Base-by-base conservation (phyloP, 2,329 filamentous ascomycete species). In the Fusarium armeniacum region DNA sequence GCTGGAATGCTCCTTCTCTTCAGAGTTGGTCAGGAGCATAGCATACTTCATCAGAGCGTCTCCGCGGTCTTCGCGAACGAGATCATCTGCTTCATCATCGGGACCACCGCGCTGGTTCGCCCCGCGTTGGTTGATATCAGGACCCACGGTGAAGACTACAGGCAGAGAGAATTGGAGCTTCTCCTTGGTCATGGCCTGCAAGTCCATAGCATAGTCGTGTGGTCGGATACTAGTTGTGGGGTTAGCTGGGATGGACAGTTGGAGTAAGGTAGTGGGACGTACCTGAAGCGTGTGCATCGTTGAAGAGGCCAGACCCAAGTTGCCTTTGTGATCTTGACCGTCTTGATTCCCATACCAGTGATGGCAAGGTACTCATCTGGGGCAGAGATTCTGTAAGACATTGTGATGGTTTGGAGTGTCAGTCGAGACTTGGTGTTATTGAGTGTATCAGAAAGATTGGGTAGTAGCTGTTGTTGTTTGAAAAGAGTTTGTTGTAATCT, bases 131-230 rank as follows among this genome's bases (percentile, higher is more conserved):
- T 91, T 89, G 67, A 95, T 89, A 67, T 93, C 89, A 0, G 93
- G 93, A 16, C 93, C 93, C 63, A 96, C 91, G 38, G 93, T 96
- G 81, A 96, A 96, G 67, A 96, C 92, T 13, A 93, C 92, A 4
- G 93, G 93, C 0, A 96, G 86, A 7, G 89, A 85, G 77, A 96
- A 94, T 69, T 94, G 91, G 5, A 96, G 85, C 79, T 97, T 97
- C 82, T 97, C 93, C 73, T 90, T 89, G 20, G 93, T 97, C 93
- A 97, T 97, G 59, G 93, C 93, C 77, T 94, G 92, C 3, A 97
- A 83, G 59, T 90, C 89, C 85, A 97, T 92, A 62, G 87, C 88
- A 80, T 96, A 95, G 80, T 97, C 93, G 76, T 93, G 92, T 0
- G 91, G 91, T 70, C 90, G 90, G 74, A 92, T 89, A 66, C 84